These are phyloP conservation scores for Cordyceps sp. DNA, from an alignment of 2,329 filamentous ascomycete genomes.

Conservation along the genomic window DNA sequence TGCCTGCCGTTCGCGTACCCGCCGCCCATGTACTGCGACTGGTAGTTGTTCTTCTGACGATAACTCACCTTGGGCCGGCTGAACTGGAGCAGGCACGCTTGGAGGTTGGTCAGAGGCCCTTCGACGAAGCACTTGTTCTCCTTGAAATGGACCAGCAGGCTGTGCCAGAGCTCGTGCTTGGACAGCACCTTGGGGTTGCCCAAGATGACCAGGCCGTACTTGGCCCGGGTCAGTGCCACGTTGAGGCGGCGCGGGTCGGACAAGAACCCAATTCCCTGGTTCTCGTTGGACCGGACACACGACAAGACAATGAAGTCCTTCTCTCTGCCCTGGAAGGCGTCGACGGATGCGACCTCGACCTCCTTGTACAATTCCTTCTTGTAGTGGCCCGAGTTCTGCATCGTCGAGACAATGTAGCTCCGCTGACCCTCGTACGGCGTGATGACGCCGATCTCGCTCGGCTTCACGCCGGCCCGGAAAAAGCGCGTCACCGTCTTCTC, in stretches of 20 bases:
- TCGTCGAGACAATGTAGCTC: slow-evolving; percentile 97
- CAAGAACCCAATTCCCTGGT: slow-evolving; percentile 97
- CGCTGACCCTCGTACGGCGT: slow-evolving; percentile 97
- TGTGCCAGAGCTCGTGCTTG: slow-evolving; percentile 97
- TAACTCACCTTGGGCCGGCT: slow-evolving; percentile 85
- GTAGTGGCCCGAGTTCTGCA: slow-evolving; percentile 94
- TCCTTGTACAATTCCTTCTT: slow-evolving; percentile 99
- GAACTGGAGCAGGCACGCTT: slow-evolving; percentile 88
- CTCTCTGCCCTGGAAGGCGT: slow-evolving; percentile 96
- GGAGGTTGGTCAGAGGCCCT: slow-evolving; percentile 87
- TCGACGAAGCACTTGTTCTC: slow-evolving; percentile 92
- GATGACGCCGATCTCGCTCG: slow-evolving; percentile 87
- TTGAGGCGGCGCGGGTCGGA: slow-evolving; percentile 95
- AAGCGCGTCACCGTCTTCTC: slow-evolving; percentile 98
- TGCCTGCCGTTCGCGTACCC: slow-evolving; percentile 23
- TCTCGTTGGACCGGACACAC: slow-evolving; percentile 95
- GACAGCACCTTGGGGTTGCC: slow-evolving; percentile 95
- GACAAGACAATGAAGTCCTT: slow-evolving; percentile 98
- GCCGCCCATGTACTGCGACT: slow-evolving; percentile 48
- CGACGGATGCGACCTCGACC: slow-evolving; percentile 93
- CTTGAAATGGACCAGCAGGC: slow-evolving; percentile 89
- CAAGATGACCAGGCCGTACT: slow-evolving; percentile 90
- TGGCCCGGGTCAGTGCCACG: slow-evolving; percentile 89
- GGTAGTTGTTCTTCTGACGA: slow-evolving; percentile 62
- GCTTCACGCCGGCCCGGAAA: slow-evolving; percentile 96